Evolutionary conservation across 495 filamentous ascomycete genomes (phyloP).

Genomic region (Hypoxylon perforatum): DNA sequence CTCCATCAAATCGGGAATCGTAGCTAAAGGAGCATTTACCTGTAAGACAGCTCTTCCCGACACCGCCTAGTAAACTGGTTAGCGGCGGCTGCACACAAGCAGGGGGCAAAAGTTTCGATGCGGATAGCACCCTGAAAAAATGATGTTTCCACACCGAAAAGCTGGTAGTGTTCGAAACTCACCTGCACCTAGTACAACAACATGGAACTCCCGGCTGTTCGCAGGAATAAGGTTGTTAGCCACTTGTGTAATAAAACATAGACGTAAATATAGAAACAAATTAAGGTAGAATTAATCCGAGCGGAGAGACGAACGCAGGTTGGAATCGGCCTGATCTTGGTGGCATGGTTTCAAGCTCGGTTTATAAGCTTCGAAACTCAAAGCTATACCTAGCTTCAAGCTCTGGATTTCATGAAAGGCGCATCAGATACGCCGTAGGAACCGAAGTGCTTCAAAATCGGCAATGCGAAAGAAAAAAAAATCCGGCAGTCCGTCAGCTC

Average conservation of each 20-base stretch:
- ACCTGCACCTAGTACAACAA: slow-evolving; percentile 92
- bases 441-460: slow-evolving; percentile 16
- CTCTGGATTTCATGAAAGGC: slow-evolving; percentile 32
- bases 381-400: slow-evolving; percentile 35
- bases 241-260: slow-evolving; percentile 3
- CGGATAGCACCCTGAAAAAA: slow-evolving; percentile 11
- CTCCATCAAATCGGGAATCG: slow-evolving; percentile 36
- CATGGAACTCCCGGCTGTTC: slow-evolving; percentile 83
- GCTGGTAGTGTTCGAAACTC: slow-evolving; percentile 44
- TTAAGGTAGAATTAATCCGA: background rate
- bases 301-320: slow-evolving; percentile 38
- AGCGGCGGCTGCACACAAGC: slow-evolving; percentile 45
- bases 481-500: slow-evolving; percentile 29
- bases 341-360: slow-evolving; percentile 41
- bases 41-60: slow-evolving; percentile 97
- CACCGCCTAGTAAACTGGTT: slow-evolving; percentile 74
- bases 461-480: slow-evolving; percentile 13
- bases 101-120: slow-evolving; percentile 13
- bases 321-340: slow-evolving; percentile 37
- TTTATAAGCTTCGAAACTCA: slow-evolving; percentile 36
- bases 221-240: slow-evolving; percentile 34
- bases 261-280: slow-evolving; percentile 2
- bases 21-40: slow-evolving; percentile 64
- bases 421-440: slow-evolving; percentile 34
- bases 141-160: slow-evolving; percentile 11